Conservation (phyloP, 306 rosid genomes). For the Betula pendula region DNA sequence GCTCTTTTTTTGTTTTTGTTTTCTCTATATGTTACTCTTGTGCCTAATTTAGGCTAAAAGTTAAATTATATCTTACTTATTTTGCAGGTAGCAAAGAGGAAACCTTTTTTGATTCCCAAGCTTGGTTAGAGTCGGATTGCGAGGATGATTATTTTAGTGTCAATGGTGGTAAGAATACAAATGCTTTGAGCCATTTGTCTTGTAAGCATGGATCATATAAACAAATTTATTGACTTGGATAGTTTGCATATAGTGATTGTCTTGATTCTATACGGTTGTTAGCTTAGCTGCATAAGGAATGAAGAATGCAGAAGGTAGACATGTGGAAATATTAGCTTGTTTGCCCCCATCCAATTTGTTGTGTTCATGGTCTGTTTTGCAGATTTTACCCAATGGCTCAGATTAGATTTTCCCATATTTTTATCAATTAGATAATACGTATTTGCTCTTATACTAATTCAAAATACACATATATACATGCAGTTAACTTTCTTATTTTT, state of each 20-base stretch:
- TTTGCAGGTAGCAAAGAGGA: constrained; percentile 82
- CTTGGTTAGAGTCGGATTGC: constrained; percentile 90
- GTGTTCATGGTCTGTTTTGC: constrained; percentile 21
- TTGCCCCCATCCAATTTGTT: constrained; percentile 4
- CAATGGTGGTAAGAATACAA: constrained; percentile 81
- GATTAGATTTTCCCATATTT: too few relatives aligned
- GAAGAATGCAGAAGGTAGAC: constrained; percentile 12
- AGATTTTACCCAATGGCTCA: constrained; percentile 90
- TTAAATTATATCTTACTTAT: not conserved
- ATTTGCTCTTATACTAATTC: too few relatives aligned
- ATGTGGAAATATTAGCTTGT: not conserved
- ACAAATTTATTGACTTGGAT: not conserved
- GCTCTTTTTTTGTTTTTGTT: not conserved
- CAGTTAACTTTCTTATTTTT: too few relatives aligned
- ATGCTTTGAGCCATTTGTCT: constrained; percentile 27
- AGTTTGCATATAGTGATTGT: not conserved
- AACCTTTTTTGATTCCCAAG: constrained; percentile 71
- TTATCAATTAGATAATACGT: too few relatives aligned
- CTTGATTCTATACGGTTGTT: not conserved
- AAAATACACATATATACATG: too few relatives aligned
- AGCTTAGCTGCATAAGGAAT: not conserved
- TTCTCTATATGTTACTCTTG: not conserved
- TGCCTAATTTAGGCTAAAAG: constrained; percentile 5
- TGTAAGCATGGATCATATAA: constrained; percentile 11
- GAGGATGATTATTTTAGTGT: constrained; percentile 92